Conservation (phyloP, 306 rosid species). For the Lathyrus tuberosus region DNA sequence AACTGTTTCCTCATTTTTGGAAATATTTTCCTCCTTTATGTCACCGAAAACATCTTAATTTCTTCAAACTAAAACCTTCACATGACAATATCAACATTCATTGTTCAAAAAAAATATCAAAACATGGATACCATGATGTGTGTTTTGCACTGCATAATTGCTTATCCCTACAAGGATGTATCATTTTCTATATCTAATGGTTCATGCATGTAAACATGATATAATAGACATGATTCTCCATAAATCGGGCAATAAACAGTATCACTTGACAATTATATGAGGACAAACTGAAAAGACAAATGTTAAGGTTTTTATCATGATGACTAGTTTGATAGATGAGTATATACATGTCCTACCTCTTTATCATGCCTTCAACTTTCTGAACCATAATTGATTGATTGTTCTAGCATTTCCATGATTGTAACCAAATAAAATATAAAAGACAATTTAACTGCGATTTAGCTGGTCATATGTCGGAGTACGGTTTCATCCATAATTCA, state of each 20-base stretch:
- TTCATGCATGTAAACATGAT: conserved; percentile 39
- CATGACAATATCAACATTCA: conserved; percentile 46
- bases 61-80: conserved; percentile 41
- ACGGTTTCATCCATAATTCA: conserved; percentile 37
- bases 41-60: conserved; percentile 30
- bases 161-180: too few relatives aligned
- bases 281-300: conserved; percentile 96
- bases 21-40: conserved; percentile 33
- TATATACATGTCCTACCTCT: conserved; percentile 67
- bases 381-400: conserved; percentile 47
- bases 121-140: too few relatives aligned
- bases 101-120: too few relatives aligned
- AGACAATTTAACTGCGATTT: conserved; percentile 56
- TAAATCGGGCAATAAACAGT: conserved; percentile 49
- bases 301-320: conserved; percentile 92
- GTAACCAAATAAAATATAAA: conserved; percentile 56
- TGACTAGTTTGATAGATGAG: conserved; percentile 62
- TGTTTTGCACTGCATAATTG: too few relatives aligned
- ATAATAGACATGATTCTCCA: conserved; percentile 35
- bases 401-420: conserved; percentile 59
- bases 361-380: conserved; percentile 56
- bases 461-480: conserved; percentile 53
- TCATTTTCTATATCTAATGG: neutral
- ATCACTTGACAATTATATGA: conserved; percentile 56
- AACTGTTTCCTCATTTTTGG: conserved; percentile 39